Conservation (phyloP, 2,329 filamentous ascomycete species). For the Nectriaceae sp. region DNA sequence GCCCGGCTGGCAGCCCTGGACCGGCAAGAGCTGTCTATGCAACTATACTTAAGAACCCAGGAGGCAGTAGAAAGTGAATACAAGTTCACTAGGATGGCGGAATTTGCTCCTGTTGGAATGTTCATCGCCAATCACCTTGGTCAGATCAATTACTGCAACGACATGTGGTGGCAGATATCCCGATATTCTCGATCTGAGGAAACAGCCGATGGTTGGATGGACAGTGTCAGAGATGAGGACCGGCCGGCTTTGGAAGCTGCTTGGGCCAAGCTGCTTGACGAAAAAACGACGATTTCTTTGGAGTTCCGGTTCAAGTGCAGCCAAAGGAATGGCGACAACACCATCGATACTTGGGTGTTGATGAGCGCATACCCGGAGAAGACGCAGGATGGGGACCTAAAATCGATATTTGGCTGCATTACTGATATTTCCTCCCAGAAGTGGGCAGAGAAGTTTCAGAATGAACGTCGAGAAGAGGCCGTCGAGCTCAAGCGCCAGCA, state of each 20-base stretch:
- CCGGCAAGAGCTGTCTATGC: slow-evolving; percentile 74
- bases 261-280: slow-evolving; percentile 63
- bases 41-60: slow-evolving; percentile 66
- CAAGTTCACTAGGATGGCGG: slow-evolving; percentile 81
- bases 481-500: slow-evolving; percentile 76
- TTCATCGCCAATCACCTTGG: slow-evolving; percentile 78
- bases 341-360: slow-evolving; percentile 73
- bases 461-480: slow-evolving; percentile 75
- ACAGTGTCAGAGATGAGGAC: slow-evolving; percentile 70
- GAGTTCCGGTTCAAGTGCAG: slow-evolving; percentile 76
- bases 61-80: slow-evolving; percentile 70
- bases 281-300: slow-evolving; percentile 65
- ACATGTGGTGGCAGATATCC: slow-evolving; percentile 75
- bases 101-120: slow-evolving; percentile 81
- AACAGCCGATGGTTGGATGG: slow-evolving; percentile 69
- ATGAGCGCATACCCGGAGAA: slow-evolving; percentile 77
- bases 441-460: slow-evolving; percentile 80
- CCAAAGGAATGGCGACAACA: slow-evolving; percentile 61
- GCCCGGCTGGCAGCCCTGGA: slow-evolving; percentile 75
- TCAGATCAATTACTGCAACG: slow-evolving; percentile 77
- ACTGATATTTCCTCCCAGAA: slow-evolving; percentile 88
- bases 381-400: slow-evolving; percentile 62
- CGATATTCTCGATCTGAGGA: slow-evolving; percentile 61
- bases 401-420: slow-evolving; percentile 77
- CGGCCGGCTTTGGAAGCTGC: slow-evolving; percentile 56